Percentiles rank a stretch among this genome's conserved stretches.
These are phyloP conservation scores for Penicillium sp. DNA, from an alignment of 2,329 filamentous ascomycete genomes.

Conservation along the genomic window DNA sequence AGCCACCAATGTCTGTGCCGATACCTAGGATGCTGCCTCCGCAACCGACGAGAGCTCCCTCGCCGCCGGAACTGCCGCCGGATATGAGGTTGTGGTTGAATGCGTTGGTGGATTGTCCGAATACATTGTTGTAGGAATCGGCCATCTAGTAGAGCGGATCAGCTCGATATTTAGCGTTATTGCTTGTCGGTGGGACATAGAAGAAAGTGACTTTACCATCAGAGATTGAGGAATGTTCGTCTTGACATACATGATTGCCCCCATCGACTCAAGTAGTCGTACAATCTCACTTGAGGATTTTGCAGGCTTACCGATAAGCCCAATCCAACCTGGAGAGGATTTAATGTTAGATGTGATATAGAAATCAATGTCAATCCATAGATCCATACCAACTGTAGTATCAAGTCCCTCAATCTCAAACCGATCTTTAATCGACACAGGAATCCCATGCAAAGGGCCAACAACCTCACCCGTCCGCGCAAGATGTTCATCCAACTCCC, in stretches of 20 bases:
- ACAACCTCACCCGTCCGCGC: slow-evolving; percentile 48
- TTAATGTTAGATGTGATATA: background rate
- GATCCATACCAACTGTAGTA: slow-evolving; percentile 25
- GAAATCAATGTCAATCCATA: background rate
- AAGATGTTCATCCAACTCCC: slow-evolving; percentile 52
- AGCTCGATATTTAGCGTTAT: background rate
- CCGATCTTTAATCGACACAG: slow-evolving; percentile 67
- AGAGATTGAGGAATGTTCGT: slow-evolving; percentile 54
- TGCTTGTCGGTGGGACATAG: no score
- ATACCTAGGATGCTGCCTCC: slow-evolving; percentile 52
- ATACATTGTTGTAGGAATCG: slow-evolving; percentile 55
- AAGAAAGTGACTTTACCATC: slow-evolving; percentile 27
- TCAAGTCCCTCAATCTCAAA: slow-evolving; percentile 51
- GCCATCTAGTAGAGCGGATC: slow-evolving; percentile 22
- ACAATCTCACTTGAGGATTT: slow-evolving; percentile 27
- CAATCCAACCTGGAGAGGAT: slow-evolving; percentile 48
- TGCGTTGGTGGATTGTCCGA: slow-evolving; percentile 51
- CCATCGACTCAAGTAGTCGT: slow-evolving; percentile 31
- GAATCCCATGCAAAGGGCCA: slow-evolving; percentile 66
- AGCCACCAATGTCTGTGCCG: slow-evolving; percentile 57
- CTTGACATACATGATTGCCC: slow-evolving; percentile 55
- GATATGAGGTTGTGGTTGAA: slow-evolving; percentile 50
- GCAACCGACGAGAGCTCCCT: slow-evolving; percentile 53
- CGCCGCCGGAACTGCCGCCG: slow-evolving; percentile 55
- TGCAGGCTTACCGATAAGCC: slow-evolving; percentile 30